A percentile compares a stretch with the other conserved stretches of the same genome.
Evolutionary conservation across 768 basidiomycete species (phyloP).

Genomic region (Tricholoma matsutake): DNA sequence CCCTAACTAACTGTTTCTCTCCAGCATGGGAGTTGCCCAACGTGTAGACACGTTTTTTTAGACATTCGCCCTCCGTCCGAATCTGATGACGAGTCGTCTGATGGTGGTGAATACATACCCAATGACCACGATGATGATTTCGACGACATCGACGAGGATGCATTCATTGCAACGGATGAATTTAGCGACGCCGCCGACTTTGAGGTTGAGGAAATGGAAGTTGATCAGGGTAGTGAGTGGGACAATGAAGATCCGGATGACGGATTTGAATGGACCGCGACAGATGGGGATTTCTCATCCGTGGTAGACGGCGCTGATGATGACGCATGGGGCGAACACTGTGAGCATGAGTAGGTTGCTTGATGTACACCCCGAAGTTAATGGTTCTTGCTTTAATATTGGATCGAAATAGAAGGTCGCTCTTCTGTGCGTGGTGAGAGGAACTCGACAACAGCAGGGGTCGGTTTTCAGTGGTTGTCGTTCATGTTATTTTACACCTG

Average conservation of each 20-base stretch:
- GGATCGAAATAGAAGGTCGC: slow-evolving; percentile 15
- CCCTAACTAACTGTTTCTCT: slow-evolving; percentile 3
- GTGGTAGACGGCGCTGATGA: slow-evolving; percentile 21
- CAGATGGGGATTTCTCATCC: slow-evolving; percentile 37
- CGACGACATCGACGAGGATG: slow-evolving; percentile 53
- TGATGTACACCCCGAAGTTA: slow-evolving; percentile 3
- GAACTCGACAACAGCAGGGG: background rate
- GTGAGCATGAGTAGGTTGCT: slow-evolving; percentile 2
- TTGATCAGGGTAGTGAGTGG: slow-evolving; percentile 15
- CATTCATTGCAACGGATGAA: slow-evolving; percentile 40
- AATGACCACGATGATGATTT: slow-evolving; percentile 35
- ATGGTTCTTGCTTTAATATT: slow-evolving; percentile 18
- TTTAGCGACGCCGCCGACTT: slow-evolving; percentile 38
- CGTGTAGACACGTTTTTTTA: slow-evolving; percentile 59
- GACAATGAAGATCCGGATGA: slow-evolving; percentile 21
- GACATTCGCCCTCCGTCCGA: slow-evolving; percentile 48
- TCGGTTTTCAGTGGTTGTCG: background rate
- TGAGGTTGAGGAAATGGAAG: slow-evolving; percentile 39
- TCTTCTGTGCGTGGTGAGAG: slow-evolving; percentile 16
- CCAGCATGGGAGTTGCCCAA: slow-evolving; percentile 71
- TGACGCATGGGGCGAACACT: slow-evolving; percentile 6
- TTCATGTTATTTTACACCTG: slow-evolving; percentile 5
- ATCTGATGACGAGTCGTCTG: slow-evolving; percentile 62
- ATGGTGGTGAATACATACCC: slow-evolving; percentile 66
- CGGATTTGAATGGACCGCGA: slow-evolving; percentile 37